Conservation (phyloP, 169 alveolate genomes). For the Plasmodium coatneyi region DNA sequence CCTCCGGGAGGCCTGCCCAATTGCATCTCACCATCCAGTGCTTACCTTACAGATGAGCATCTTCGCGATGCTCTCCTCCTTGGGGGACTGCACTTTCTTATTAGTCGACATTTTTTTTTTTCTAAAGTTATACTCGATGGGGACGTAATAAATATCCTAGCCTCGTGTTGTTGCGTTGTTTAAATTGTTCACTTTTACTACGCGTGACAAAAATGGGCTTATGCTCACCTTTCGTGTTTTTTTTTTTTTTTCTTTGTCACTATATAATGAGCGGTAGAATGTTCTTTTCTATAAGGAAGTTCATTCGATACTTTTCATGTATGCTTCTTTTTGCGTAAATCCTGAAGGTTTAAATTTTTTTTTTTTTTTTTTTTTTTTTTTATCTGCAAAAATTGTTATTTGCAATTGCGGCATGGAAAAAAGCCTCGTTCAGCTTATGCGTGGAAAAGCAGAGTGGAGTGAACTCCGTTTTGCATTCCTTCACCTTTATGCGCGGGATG, state of each 20-base stretch:
- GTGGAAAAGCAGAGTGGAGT: not conserved
- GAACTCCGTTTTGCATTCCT: not conserved
- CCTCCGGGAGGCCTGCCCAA: not conserved
- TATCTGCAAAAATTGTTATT: not conserved
- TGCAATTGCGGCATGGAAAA: not conserved
- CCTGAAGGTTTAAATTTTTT: not conserved
- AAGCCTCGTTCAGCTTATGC: not conserved
- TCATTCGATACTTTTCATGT: not conserved
- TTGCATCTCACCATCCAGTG: not conserved
- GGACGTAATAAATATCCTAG: not conserved
- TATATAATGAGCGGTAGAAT: not conserved
- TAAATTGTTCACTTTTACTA: not conserved
- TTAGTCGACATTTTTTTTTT: slow-evolving; percentile 30
- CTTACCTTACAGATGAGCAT: slow-evolving; percentile 75
- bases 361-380: not conserved
- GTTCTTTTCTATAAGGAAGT: not conserved
- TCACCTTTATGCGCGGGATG: not conserved
- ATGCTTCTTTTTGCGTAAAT: not conserved
- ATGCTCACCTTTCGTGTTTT: not conserved
- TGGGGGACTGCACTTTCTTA: slow-evolving; percentile 64
- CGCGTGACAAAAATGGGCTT: not conserved
- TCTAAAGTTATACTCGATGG: not conserved
- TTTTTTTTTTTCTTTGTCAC: not conserved
- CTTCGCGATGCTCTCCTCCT: slow-evolving; percentile 75
- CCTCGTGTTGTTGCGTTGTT: not conserved